A percentile compares a stretch with the other conserved stretches of the same genome.
Evolutionary conservation across 176 grass and related monocot species (phyloP).

Genomic region (Ensete ventricosum): DNA sequence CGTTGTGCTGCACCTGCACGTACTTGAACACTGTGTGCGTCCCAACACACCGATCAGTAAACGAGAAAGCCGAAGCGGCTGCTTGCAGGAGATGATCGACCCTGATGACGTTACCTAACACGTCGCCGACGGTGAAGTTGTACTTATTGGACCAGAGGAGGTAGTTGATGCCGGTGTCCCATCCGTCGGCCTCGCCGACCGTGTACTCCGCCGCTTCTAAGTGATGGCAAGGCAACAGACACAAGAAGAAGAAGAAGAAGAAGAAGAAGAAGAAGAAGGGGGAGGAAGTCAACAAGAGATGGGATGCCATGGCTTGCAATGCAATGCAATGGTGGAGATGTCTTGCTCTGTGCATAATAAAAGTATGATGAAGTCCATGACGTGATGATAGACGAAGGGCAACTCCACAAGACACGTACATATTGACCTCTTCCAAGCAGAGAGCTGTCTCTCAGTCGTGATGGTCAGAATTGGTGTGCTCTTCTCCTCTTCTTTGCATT

Average conservation of each 20-base stretch:
- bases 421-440: too few species aligned
- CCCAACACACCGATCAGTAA: not conserved
- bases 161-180: conserved; percentile 54
- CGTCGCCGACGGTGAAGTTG: conserved; percentile 81
- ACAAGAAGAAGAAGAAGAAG: not conserved
- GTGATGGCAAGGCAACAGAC: not conserved
- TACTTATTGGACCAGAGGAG: conserved; percentile 56
- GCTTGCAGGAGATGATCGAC: not conserved
- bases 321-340: too few species aligned
- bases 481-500: too few species aligned
- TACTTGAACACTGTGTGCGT: conserved; percentile 37
- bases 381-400: too few species aligned
- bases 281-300: too few species aligned
- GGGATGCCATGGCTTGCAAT: too few species aligned
- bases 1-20: conserved; percentile 37
- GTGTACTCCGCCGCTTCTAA: conserved; percentile 36
- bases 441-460: too few species aligned
- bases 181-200: conserved; percentile 43
- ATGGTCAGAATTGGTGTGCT: too few species aligned
- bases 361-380: too few species aligned
- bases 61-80: not conserved
- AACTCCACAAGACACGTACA: too few species aligned
- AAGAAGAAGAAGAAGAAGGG: too few species aligned
- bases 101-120: conserved; percentile 29
- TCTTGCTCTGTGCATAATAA: too few species aligned